Percentiles rank a stretch among this genome's conserved stretches.
Evolutionary conservation across 371 early-diverging fungal genomes (phyloP).

Genomic region (Umbelopsis sp.): DNA sequence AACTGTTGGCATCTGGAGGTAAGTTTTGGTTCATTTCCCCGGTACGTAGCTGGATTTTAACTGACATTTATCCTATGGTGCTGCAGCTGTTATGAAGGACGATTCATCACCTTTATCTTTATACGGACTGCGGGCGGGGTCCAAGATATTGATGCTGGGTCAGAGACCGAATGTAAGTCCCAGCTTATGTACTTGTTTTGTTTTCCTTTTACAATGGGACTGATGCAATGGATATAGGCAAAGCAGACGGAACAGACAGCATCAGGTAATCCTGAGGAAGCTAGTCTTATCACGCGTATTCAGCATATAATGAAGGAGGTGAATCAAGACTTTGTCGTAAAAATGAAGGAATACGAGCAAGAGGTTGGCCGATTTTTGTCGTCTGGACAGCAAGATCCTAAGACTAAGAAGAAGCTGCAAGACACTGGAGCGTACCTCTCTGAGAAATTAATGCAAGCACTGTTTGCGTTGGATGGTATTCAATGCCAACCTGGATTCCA

Average conservation of each 20-base stretch:
- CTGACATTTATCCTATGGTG: background rate
- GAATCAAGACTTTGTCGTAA: constrained; percentile 27
- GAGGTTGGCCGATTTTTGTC: constrained; percentile 8
- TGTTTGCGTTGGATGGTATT: constrained; percentile 59
- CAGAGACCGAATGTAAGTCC: constrained; percentile 55
- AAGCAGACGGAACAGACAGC: constrained; percentile 53
- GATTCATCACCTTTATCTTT: constrained; percentile 60
- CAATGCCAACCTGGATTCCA: constrained; percentile 59
- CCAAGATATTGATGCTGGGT: constrained; percentile 54
- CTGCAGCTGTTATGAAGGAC: constrained; percentile 62
- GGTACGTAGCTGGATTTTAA: too few species aligned
- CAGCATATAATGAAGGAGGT: constrained; percentile 28
- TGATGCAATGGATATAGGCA: constrained; percentile 29
- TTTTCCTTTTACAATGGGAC: background rate
- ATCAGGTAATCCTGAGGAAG: constrained; percentile 57
- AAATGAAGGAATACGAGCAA: constrained; percentile 19
- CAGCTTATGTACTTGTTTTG: background rate
- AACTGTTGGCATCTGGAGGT: constrained; percentile 50
- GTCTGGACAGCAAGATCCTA: constrained; percentile 21
- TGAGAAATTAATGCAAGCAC: constrained; percentile 58
- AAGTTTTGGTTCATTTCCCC: constrained; percentile 17
- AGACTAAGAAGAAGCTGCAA: constrained; percentile 39
- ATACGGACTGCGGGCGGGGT: constrained; percentile 56
- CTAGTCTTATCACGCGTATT: constrained; percentile 42
- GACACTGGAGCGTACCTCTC: constrained; percentile 55